Percentiles rank a stretch among this genome's conserved stretches.
Conservation (phyloP, 768 basidiomycete species). For the Suillus sp. region DNA sequence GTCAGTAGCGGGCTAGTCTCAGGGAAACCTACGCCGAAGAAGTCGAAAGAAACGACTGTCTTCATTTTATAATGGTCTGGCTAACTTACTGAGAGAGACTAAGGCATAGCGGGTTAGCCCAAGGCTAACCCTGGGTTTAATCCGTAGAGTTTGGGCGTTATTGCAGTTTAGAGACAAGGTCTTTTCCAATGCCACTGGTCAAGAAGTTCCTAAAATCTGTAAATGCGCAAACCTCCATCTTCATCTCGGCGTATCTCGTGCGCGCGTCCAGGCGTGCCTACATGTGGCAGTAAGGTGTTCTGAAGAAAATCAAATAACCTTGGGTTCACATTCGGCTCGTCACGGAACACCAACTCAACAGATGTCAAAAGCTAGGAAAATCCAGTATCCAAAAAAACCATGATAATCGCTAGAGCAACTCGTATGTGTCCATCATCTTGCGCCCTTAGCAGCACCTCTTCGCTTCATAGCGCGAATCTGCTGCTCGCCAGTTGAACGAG, state of each 20-base stretch:
- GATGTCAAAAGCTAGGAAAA: slow-evolving; percentile 60
- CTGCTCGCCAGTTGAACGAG: slow-evolving; percentile 68
- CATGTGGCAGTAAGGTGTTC: slow-evolving; percentile 81
- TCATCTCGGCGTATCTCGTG: slow-evolving; percentile 70
- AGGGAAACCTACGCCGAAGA: neutral
- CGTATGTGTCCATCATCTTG: slow-evolving; percentile 83
- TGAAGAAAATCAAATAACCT: slow-evolving; percentile 75
- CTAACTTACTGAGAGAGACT: neutral
- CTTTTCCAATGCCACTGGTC: too few species aligned
- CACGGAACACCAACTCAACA: slow-evolving; percentile 81
- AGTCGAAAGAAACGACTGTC: neutral
- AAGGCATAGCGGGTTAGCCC: neutral
- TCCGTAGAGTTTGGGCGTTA: neutral
- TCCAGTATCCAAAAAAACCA: slow-evolving; percentile 8
- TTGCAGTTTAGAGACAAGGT: too few species aligned
- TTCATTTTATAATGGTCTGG: neutral
- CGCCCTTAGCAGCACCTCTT: slow-evolving; percentile 77
- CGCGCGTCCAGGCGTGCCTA: slow-evolving; percentile 60
- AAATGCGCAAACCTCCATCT: slow-evolving; percentile 74
- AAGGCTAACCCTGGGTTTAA: neutral
- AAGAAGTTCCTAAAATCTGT: too few species aligned
- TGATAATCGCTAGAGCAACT: slow-evolving; percentile 9
- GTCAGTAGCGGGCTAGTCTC: neutral
- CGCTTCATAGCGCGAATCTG: slow-evolving; percentile 76
- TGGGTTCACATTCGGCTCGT: slow-evolving; percentile 78